Evolutionary conservation across 2,329 filamentous ascomycete genomes (phyloP).

Genomic region (Exophiala sideris): DNA sequence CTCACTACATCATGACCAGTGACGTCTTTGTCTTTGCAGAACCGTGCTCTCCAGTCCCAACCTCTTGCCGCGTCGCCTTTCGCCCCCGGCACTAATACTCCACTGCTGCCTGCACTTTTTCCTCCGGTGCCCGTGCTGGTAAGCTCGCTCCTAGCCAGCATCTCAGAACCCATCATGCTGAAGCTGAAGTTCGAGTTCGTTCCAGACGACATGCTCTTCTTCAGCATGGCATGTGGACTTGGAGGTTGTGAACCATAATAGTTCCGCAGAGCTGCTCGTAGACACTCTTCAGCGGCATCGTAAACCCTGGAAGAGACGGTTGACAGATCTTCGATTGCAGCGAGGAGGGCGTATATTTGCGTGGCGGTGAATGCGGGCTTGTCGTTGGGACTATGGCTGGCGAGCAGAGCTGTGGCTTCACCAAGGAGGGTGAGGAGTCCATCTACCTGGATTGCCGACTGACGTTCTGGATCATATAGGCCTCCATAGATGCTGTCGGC

Average conservation of each 20-base stretch:
- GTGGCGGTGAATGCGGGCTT: conserved; percentile 61
- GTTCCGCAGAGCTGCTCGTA: conserved; percentile 70
- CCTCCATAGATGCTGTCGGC: conserved; percentile 90
- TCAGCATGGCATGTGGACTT: conserved; percentile 64
- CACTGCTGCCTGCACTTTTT: conserved; percentile 54
- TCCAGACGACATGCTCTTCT: conserved; percentile 56
- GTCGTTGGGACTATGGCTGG: conserved; percentile 40
- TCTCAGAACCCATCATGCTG: conserved; percentile 69
- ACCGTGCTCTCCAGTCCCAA: conserved; percentile 68
- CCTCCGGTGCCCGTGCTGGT: conserved; percentile 35
- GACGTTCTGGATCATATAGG: conserved; percentile 74
- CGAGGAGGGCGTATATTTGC: conserved; percentile 72
- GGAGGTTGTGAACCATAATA: conserved; percentile 58
- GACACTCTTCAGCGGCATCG: conserved; percentile 71
- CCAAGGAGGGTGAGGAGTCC: conserved; percentile 79
- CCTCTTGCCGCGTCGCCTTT: conserved; percentile 46
- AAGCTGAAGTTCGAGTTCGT: conserved; percentile 59
- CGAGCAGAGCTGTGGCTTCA: conserved; percentile 74
- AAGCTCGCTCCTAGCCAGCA: conserved; percentile 60
- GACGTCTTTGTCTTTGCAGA: conserved; percentile 51
- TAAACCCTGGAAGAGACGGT: conserved; percentile 72
- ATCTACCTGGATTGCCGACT: conserved; percentile 83
- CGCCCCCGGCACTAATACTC: conserved; percentile 39
- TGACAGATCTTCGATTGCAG: conserved; percentile 75
- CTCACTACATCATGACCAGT: conserved; percentile 68